These are phyloP conservation scores for Solanum raphanifolium DNA, from an alignment of 257 asterid species.

Conservation along the genomic window DNA sequence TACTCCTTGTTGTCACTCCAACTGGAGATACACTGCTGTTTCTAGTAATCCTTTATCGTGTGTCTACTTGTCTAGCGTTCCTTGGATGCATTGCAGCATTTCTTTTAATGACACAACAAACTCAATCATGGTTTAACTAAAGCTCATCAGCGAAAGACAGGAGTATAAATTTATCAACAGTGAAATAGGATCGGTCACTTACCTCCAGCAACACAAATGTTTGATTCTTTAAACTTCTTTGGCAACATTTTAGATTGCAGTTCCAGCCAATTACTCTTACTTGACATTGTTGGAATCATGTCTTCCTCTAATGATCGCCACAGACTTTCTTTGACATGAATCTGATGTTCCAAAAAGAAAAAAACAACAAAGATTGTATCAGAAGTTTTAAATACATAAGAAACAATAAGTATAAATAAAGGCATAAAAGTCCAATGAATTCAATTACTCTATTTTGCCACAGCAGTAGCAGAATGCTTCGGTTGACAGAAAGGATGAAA, in stretches of 20 bases:
- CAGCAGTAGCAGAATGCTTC: neutral
- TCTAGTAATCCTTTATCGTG: neutral
- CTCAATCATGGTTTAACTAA: neutral
- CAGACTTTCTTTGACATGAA: conserved; percentile 52
- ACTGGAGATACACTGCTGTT: neutral
- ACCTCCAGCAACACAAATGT: conserved; percentile 98
- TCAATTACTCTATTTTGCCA: neutral
- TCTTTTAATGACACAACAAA: neutral
- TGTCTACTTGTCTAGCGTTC: neutral
- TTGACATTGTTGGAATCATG: conserved; percentile 56
- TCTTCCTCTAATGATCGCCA: conserved; percentile 90
- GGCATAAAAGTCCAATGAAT: neutral
- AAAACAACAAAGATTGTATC: neutral
- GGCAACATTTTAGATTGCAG: conserved; percentile 51
- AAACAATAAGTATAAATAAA: neutral
- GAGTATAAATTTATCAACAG: neutral
- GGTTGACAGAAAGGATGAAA: neutral
- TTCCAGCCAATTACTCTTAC: conserved; percentile 87
- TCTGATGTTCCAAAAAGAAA: conserved; percentile 34
- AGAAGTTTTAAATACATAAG: neutral
- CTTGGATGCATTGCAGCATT: neutral
- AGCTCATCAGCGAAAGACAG: neutral
- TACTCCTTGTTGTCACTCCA: neutral
- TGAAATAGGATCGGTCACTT: conserved; percentile 5
- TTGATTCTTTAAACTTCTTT: conserved; percentile 65